Evolutionary conservation across 345 rosid genomes (phyloP).

Genomic region (Syzygium jambos): DNA sequence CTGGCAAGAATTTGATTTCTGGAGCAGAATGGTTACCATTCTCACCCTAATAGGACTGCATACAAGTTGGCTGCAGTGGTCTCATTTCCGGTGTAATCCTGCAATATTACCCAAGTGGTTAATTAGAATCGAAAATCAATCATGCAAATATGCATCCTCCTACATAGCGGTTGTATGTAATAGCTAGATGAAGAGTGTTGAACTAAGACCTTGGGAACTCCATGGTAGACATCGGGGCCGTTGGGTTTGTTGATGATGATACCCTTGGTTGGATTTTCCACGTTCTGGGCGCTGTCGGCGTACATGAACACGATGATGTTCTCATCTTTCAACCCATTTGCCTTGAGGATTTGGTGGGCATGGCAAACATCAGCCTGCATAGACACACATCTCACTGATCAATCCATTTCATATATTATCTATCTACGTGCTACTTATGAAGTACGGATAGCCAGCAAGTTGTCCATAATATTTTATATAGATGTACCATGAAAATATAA

Average conservation of each 20-base stretch:
- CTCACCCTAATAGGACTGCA: constrained; percentile 42
- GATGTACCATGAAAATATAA: no score
- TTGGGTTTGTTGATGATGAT: constrained; percentile 69
- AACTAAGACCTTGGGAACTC: constrained; percentile 68
- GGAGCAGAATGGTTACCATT: no score
- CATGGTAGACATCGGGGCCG: constrained; percentile 66
- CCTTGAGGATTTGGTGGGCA: constrained; percentile 75
- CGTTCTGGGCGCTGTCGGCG: constrained; percentile 64
- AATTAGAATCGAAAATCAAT: not conserved
- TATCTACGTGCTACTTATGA: not conserved
- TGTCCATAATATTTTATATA: not conserved
- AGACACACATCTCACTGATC: not conserved
- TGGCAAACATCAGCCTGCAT: constrained; percentile 91
- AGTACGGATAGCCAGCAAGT: not conserved
- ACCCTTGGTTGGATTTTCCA: constrained; percentile 71
- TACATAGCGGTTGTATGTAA: not conserved
- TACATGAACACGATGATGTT: constrained; percentile 86
- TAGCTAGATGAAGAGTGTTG: not conserved
- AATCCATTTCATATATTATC: not conserved
- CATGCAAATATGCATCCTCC: not conserved
- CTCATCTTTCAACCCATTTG: constrained; percentile 77
- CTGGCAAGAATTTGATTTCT: no score
- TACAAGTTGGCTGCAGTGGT: constrained; percentile 32
- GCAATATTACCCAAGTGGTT: not conserved
- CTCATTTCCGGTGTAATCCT: constrained; percentile 43